These are phyloP conservation scores for Penicillium cosmopolitanum DNA, from an alignment of 495 filamentous ascomycete genomes.

Conservation along the genomic window DNA sequence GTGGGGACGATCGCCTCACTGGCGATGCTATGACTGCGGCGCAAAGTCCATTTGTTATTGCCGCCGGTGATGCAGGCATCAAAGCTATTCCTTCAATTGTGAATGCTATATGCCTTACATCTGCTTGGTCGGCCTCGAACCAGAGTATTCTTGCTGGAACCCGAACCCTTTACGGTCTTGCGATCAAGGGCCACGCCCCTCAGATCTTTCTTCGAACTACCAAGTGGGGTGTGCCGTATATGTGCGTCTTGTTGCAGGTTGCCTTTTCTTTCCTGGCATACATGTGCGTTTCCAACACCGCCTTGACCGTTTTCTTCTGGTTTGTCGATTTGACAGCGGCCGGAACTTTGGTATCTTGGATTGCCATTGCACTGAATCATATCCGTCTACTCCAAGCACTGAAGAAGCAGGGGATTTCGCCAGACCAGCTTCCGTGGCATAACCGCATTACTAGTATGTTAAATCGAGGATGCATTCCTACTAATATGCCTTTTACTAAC, in stretches of 20 bases:
- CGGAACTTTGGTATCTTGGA: constrained; percentile 60
- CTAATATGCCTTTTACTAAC: neutral
- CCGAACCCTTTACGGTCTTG: constrained; percentile 50
- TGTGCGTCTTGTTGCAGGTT: constrained; percentile 56
- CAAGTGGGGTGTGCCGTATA: constrained; percentile 63
- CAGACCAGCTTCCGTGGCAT: constrained; percentile 55
- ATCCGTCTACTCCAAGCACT: constrained; percentile 59
- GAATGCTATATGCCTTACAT: constrained; percentile 53
- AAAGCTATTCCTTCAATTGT: constrained; percentile 54
- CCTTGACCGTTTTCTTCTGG: constrained; percentile 64
- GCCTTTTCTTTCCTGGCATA: constrained; percentile 61
- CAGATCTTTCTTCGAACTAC: constrained; percentile 58
- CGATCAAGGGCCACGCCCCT: constrained; percentile 49
- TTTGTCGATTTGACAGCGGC: constrained; percentile 59
- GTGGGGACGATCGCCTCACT: constrained; percentile 51
- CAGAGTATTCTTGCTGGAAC: constrained; percentile 53
- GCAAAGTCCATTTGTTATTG: constrained; percentile 60
- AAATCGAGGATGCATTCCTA: too few species aligned
- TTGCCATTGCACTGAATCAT: constrained; percentile 57
- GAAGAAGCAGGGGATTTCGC: constrained; percentile 49
- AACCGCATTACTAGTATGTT: constrained; percentile 37
- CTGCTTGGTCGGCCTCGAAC: constrained; percentile 54
- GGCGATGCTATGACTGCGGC: constrained; percentile 39
- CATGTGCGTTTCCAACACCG: constrained; percentile 59
- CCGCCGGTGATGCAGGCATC: constrained; percentile 42